These are phyloP conservation scores for Phylloporus scabripes DNA, from an alignment of 768 basidiomycete genomes.

Conservation along the genomic window DNA sequence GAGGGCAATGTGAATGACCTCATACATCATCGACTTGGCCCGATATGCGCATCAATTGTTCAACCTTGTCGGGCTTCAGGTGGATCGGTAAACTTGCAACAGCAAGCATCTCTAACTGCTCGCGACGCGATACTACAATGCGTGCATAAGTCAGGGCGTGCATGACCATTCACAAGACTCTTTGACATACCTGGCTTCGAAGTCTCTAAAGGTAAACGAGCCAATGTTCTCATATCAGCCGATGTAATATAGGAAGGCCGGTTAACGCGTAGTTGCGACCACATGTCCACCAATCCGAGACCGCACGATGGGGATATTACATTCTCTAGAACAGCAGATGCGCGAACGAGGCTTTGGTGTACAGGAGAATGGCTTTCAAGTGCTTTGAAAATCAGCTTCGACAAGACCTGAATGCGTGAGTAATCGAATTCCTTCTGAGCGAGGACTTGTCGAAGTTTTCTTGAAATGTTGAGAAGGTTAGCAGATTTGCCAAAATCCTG, in stretches of 20 bases:
- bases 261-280: slow-evolving; percentile 43
- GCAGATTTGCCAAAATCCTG: slow-evolving; percentile 31
- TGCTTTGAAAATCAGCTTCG: slow-evolving; percentile 45
- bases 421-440: slow-evolving; percentile 49
- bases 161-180: not conserved
- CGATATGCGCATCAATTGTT: slow-evolving; percentile 14
- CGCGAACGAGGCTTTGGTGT: slow-evolving; percentile 31
- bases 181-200: slow-evolving; percentile 11
- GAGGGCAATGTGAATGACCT: not conserved
- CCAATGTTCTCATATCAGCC: slow-evolving; percentile 17
- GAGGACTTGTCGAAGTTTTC: slow-evolving; percentile 42
- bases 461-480: slow-evolving; percentile 35
- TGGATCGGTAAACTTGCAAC: slow-evolving; percentile 20
- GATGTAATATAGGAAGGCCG: slow-evolving; percentile 13
- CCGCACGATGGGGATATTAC: slow-evolving; percentile 62
- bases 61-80: slow-evolving; percentile 1
- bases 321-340: slow-evolving; percentile 38
- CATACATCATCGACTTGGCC: slow-evolving; percentile 22
- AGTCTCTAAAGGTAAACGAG: slow-evolving; percentile 1
- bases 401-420: slow-evolving; percentile 57
- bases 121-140: slow-evolving; percentile 18
- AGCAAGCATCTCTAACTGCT: slow-evolving; percentile 22
- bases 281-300: slow-evolving; percentile 64
- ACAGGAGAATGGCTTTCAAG: slow-evolving; percentile 32
- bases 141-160: not conserved